Evolutionary conservation across 1,139 yeast species (phyloP), one percentile per base, ranked within the genome.

Genomic region (Debaryomycetaceae sp.): DNA sequence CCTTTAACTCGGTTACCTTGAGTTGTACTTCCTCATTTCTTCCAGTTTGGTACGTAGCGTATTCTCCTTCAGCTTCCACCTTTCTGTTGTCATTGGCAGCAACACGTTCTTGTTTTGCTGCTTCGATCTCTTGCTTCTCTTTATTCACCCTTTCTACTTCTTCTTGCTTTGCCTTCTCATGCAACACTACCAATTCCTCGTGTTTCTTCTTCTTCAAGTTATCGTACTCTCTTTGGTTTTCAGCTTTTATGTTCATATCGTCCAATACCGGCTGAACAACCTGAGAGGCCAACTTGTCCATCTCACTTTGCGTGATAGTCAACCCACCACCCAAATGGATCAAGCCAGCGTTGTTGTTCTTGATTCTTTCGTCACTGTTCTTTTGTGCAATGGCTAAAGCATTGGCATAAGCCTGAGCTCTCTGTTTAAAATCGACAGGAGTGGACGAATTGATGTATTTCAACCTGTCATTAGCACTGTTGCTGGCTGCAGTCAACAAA

Each of bases 301-400:
- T 79, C 57, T 91, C 96, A 18, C 73, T 75, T 47, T 78, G 86
- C 37, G 86, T 73, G 75, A 91, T 81, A 54, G 78, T 79, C 50
- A 87, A 73, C 3, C 98, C 98, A 50, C 96, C 96, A 46, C 98
- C 98, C 49, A 91, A 67, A 55, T 88, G 76, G 52, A 88, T 73
- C 56, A 83, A 74, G 37, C 87, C 88, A 35, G 63, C 53, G 41
- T 66, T 63, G 49, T 64, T 55, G 40, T 49, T 57, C 41, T 68
- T 75, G 42, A 78, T 56, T 52, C 89, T 73, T 52, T 77, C 81
- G 41, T 75, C 75, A 42, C 76, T 66, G 49, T 80, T 78, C 51
- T 77, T 75, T 57, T 85, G 87, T 2, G 96, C 97, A 50, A 85
- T 65, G 6, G 83, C 76, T 43, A 72, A 65, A 1, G 78, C 78